Percentiles rank a stretch among this genome's conserved stretches.
These are phyloP conservation scores for Thuja plicata DNA, from an alignment of 83 land plant genomes.

Conservation along the genomic window DNA sequence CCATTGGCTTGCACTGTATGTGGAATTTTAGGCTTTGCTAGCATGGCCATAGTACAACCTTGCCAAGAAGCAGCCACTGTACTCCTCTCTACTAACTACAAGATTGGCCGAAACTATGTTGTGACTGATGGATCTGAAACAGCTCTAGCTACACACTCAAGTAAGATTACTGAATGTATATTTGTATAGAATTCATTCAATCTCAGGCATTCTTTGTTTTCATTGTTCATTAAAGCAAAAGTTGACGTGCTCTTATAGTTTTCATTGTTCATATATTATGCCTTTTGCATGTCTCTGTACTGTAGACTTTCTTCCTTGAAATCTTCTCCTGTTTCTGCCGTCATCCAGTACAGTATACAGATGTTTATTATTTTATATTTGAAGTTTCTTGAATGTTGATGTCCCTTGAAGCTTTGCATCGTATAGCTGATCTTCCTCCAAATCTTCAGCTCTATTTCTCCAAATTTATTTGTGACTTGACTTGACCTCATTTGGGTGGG, in stretches of 20 bases:
- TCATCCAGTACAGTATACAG: not conserved
- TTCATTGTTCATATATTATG: no score
- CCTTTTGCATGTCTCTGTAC: not conserved
- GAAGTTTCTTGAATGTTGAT: not conserved
- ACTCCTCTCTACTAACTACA: slow-evolving; percentile 48
- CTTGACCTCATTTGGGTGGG: not conserved
- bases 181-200: not conserved
- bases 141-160: not conserved
- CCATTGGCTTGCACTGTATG: slow-evolving; percentile 64
- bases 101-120: slow-evolving; percentile 24
- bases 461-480: not conserved
- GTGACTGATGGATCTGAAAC: slow-evolving; percentile 23
- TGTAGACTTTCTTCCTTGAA: not conserved
- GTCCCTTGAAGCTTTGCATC: not conserved
- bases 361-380: no score
- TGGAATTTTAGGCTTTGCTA: slow-evolving; percentile 62
- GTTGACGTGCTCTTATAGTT: not conserved
- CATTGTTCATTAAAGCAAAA: not conserved
- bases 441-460: not conserved
- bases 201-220: not conserved
- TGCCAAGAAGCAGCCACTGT: slow-evolving; percentile 44
- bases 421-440: not conserved
- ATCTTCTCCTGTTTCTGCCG: not conserved
- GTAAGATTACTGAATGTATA: not conserved
- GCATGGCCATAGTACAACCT: slow-evolving; percentile 63